Base-by-base conservation (phyloP, 2,329 filamentous ascomycete genomes). In the Fusarium albosuccineum region DNA sequence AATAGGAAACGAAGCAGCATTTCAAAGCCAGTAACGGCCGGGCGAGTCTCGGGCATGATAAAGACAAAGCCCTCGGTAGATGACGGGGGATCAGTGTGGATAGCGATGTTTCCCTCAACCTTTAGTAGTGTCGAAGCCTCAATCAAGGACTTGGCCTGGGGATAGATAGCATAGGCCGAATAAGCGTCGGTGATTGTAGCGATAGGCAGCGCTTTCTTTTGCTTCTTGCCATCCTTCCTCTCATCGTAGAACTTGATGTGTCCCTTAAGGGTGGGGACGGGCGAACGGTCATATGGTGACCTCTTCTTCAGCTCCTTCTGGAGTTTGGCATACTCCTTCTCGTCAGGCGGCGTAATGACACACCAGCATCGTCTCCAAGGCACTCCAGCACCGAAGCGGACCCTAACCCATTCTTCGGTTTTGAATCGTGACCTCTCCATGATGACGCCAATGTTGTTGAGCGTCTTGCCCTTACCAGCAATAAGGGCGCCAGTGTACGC, bases 361-460 rank as follows among this genome's bases (percentile, higher is more conserved):
- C 94, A 97, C 94, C 95, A 99, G 79, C 94, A 99, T 39, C 95
- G 91, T 75, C 92, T 89, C 96, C 96, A 99, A 0, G 95, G 94
- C 9, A 96, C 97, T 46, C 96, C 96, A 33, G 96, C 94, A 40
- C 96, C 96, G 73, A 99, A 99, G 62, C 96, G 87, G 52, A 99
- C 96, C 66, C 96, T 87, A 16, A 94, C 94, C 96, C 96, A 99
- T 75, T 97, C 94, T 76, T 97, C 94, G 40, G 92, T 88, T 71
- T 89, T 91, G 71, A 92, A 87, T 58, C 86, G 89, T 17, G 91
- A 87, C 48, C 92, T 89, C 71, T 97, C 93, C 86, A 98, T 92
- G 68, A 99, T 95, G 27, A 89, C 81, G 70, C 91, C 91, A 75
- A 98, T 98, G 75, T 94, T 96, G 82, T 97, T 97, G 55, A 99